Evolutionary conservation across 2,329 filamentous ascomycete species (phyloP).

Genomic region (Aspergillus costaricaensis): DNA sequence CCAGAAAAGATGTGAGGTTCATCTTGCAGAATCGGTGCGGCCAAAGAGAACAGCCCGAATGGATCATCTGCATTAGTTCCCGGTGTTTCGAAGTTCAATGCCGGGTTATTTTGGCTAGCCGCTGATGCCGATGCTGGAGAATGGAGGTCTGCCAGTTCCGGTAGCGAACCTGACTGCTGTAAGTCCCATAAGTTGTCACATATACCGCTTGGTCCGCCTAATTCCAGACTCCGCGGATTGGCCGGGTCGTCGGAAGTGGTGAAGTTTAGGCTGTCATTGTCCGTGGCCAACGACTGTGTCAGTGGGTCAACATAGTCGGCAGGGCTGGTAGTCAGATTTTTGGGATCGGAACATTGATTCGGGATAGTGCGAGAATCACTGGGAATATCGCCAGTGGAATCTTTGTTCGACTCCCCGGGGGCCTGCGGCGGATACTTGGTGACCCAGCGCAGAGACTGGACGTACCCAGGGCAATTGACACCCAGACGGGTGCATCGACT

Average conservation of each 20-base stretch:
- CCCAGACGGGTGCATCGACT: slow-evolving; percentile 41
- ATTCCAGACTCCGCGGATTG: slow-evolving; percentile 11
- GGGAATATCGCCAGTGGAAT: slow-evolving; percentile 7
- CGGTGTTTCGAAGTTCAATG: slow-evolving; percentile 23
- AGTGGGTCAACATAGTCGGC: slow-evolving; percentile 11
- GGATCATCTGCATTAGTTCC: slow-evolving; percentile 24
- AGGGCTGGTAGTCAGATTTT: background rate
- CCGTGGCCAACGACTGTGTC: slow-evolving; percentile 12
- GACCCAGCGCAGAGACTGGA: slow-evolving; percentile 41
- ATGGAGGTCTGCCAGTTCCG: slow-evolving; percentile 35
- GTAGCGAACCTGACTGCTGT: slow-evolving; percentile 30
- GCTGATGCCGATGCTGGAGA: slow-evolving; percentile 24
- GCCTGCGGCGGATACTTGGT: slow-evolving; percentile 31
- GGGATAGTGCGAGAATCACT: slow-evolving; percentile 9
- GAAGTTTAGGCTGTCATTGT: slow-evolving; percentile 9
- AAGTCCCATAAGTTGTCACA: slow-evolving; percentile 37
- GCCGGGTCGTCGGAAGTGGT: background rate
- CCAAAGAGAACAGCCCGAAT: slow-evolving; percentile 29
- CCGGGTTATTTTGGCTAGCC: slow-evolving; percentile 16
- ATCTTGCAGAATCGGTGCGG: slow-evolving; percentile 23
- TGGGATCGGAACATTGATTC: slow-evolving; percentile 1
- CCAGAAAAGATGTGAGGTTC: slow-evolving; percentile 23
- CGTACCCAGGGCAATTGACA: slow-evolving; percentile 41
- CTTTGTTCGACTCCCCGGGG: slow-evolving; percentile 15
- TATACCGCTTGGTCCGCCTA: slow-evolving; percentile 24